Conservation (phyloP, 352 stramenopile species). For the Globisporangium echinulatum region DNA sequence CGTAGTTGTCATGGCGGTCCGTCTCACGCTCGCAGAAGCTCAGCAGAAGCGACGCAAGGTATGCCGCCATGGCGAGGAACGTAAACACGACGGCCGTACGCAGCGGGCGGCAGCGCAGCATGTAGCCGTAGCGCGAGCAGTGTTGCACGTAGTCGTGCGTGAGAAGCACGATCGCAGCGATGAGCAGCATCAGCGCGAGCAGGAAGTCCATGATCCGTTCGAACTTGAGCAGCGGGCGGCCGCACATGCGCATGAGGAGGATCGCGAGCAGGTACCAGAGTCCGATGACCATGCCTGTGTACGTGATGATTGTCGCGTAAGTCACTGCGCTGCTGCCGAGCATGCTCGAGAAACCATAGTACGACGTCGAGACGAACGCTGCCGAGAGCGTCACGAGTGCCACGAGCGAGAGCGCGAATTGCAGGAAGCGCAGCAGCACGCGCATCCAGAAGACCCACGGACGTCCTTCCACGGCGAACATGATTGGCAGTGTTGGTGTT, state of each 20-base stretch:
- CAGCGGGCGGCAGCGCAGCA: slow-evolving; percentile 52
- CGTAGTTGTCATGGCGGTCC: slow-evolving; percentile 14
- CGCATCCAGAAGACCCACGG: slow-evolving; percentile 21
- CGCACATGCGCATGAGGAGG: slow-evolving; percentile 30
- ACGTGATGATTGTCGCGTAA: slow-evolving; percentile 54
- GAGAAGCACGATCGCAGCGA: slow-evolving; percentile 64
- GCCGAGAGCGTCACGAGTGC: slow-evolving; percentile 53
- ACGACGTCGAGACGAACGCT: slow-evolving; percentile 51
- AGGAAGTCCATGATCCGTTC: slow-evolving; percentile 52
- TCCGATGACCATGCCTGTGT: slow-evolving; percentile 58
- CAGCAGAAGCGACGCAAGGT: slow-evolving; percentile 40
- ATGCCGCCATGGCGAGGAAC: slow-evolving; percentile 51
- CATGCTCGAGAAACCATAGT: slow-evolving; percentile 71
- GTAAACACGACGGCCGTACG: slow-evolving; percentile 57
- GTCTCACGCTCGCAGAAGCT: slow-evolving; percentile 50
- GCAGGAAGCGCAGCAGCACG: slow-evolving; percentile 47
- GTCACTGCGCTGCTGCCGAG: slow-evolving; percentile 49
- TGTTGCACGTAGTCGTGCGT: slow-evolving; percentile 59
- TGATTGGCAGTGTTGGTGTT: not conserved
- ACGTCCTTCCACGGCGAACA: not conserved
- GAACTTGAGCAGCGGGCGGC: slow-evolving; percentile 30
- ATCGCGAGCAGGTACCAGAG: slow-evolving; percentile 48
- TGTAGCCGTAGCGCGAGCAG: slow-evolving; percentile 60
- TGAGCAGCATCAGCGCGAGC: slow-evolving; percentile 41
- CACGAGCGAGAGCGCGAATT: slow-evolving; percentile 50